Base-by-base conservation (phyloP, 768 basidiomycete genomes). In the Boletus pseudo-olivaceus region DNA sequence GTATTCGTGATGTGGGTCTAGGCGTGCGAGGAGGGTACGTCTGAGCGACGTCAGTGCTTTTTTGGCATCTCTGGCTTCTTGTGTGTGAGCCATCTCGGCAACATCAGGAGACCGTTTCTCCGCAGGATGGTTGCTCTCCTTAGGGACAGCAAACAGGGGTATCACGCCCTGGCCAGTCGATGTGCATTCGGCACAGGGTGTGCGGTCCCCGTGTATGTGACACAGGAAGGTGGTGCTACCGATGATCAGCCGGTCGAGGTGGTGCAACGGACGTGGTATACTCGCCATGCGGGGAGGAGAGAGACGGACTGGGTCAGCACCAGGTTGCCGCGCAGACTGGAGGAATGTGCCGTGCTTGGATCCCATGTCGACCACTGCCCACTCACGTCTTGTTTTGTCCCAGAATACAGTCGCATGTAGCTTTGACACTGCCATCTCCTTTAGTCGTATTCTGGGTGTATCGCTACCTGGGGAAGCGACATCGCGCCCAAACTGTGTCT, bases 401-500 rank as follows among this genome's bases (percentile, higher is more conserved):
- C 84, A 90, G 64, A 81, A 93, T 1, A 80, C 73, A 3, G 84
- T 88, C 9, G 88, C 85, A 63, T 93, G 91, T 49, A 87, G 59
- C 69, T 92, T 93, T 3, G 88, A 90, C 11, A 92, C 88, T 56
- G 81, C 79, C 84, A 93, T 87, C 72, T 93, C 90, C 70, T 87
- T 90, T 34, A 93, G 71, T 42, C 91, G 82, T 50, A 93, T 75
- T 29, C 84, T 78, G 11, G 88, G 86, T 5, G 70, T 82, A 11
- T 73, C 71, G 26, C 74, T 77, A 11, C 81, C 83, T 37, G 73
- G 56, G 2, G 78, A 71, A 1, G 82, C 74, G 39, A 77, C 67
- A 66, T 93, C 91, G 34, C 91, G 78, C 15, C 91, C 91, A 54
- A 93, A 75, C 61, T 91, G 85, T 5, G 85, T 74, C 66, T 90